phyloP scores from a whole-genome alignment of 202 grass and related monocot species.

The Elaeis oleifera region DNA sequence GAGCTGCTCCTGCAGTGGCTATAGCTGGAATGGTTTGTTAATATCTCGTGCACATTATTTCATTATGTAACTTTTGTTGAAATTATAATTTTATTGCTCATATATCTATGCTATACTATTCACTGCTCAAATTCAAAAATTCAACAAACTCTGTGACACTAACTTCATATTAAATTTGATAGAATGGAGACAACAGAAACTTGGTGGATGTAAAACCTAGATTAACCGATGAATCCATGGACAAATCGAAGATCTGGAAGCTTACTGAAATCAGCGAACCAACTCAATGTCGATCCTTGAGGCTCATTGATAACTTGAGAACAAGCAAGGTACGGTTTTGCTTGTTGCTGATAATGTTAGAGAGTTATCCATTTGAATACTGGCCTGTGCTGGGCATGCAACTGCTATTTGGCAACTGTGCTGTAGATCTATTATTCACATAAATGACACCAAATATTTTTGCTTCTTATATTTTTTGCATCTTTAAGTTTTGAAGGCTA shows the following conservation, averaged over 20 bases:
- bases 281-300: constrained; percentile 77
- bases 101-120: constrained; percentile 2
- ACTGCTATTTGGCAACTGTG: too few species aligned
- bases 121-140: neutral
- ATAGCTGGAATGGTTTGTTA: constrained; percentile 63
- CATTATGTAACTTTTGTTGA: too few species aligned
- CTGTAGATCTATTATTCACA: too few species aligned
- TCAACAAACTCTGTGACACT: constrained; percentile 6
- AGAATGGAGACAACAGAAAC: constrained; percentile 90
- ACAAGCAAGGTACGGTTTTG: constrained; percentile 60
- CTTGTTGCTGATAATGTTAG: too few species aligned
- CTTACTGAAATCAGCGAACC: constrained; percentile 77
- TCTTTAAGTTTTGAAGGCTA: too few species aligned
- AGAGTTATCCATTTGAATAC: too few species aligned
- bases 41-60: neutral
- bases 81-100: too few species aligned
- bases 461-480: too few species aligned
- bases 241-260: constrained; percentile 92
- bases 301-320: constrained; percentile 63
- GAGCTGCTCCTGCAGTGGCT: constrained; percentile 44
- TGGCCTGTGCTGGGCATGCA: too few species aligned
- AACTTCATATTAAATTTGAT: constrained; percentile 12
- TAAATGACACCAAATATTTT: too few species aligned
- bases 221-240: constrained; percentile 64
- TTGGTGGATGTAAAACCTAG: constrained; percentile 88